Evolutionary conservation across 352 stramenopile genomes (phyloP).

Genomic region (Pythium myriotylum): DNA sequence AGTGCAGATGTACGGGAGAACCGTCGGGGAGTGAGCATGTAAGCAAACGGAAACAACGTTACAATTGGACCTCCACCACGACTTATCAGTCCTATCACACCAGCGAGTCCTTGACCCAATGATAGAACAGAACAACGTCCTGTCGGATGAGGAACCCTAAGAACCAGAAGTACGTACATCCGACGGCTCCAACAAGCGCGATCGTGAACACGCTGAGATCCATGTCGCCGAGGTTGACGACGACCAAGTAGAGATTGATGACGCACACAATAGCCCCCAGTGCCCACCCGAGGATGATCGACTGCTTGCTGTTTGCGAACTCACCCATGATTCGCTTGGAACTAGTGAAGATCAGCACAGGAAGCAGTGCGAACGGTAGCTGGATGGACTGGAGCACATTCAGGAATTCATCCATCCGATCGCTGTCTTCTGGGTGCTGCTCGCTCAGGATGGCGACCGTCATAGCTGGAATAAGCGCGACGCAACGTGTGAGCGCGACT

Average conservation of each 20-base stretch:
- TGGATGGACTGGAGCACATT: slow-evolving; percentile 94
- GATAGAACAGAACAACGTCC: slow-evolving; percentile 37
- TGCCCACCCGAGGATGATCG: slow-evolving; percentile 55
- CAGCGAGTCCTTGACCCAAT: slow-evolving; percentile 29
- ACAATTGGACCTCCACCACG: no score
- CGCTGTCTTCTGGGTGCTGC: slow-evolving; percentile 74
- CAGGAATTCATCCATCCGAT: slow-evolving; percentile 89
- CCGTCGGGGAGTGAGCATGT: slow-evolving; percentile 55
- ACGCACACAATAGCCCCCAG: slow-evolving; percentile 63
- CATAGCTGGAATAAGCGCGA: slow-evolving; percentile 91
- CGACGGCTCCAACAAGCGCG: slow-evolving; percentile 31
- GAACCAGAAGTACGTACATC: slow-evolving; percentile 74
- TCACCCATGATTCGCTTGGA: slow-evolving; percentile 79
- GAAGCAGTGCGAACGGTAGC: slow-evolving; percentile 91
- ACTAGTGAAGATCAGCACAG: slow-evolving; percentile 88
- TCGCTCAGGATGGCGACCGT: slow-evolving; percentile 87
- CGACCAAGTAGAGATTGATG: slow-evolving; percentile 82
- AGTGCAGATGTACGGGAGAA: slow-evolving; percentile 73
- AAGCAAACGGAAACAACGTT: not conserved
- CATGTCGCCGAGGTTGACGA: slow-evolving; percentile 62
- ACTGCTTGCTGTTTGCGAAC: slow-evolving; percentile 58
- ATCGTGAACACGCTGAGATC: slow-evolving; percentile 40
- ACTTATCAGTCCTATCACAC: slow-evolving; percentile 6
- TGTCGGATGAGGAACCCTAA: slow-evolving; percentile 61
- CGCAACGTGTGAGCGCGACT: slow-evolving; percentile 84